A percentile compares a stretch with the other conserved stretches of the same genome.
phyloP scores from a whole-genome alignment of 805 yeast genomes.

The Schwanniomyces yamadae region DNA sequence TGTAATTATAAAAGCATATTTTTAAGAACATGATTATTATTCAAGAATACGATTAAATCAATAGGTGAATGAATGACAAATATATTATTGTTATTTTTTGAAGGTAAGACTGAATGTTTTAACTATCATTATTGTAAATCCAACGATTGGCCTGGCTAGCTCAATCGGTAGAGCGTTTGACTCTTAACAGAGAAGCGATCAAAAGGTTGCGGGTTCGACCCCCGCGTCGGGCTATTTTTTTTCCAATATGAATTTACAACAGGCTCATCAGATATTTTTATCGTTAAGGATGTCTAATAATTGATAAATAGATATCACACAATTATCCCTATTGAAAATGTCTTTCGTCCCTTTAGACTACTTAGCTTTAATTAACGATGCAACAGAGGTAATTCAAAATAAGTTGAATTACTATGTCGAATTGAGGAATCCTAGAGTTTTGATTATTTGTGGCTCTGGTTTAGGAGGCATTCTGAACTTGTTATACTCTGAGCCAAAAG shows the following conservation, averaged over 20 bases:
- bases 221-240: conserved; percentile 29
- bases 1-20: too few species aligned
- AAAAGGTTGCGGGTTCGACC: conserved; percentile 36
- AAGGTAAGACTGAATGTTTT: too few species aligned
- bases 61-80: too few species aligned
- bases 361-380: conserved; percentile 18
- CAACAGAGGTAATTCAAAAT: conserved; percentile 9
- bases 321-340: not conserved
- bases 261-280: not conserved
- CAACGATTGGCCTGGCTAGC: conserved; percentile 24
- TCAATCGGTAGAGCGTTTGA: conserved; percentile 36
- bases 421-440: conserved; percentile 51
- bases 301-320: too few species aligned
- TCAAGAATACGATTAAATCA: too few species aligned
- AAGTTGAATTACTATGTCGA: conserved; percentile 7
- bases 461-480: conserved; percentile 77
- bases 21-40: too few species aligned
- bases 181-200: conserved; percentile 28
- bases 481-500: conserved; percentile 38
- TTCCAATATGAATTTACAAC: conserved; percentile 2
- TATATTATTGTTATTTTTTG: too few species aligned
- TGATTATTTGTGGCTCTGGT: conserved; percentile 94
- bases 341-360: conserved; percentile 14
- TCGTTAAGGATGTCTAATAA: too few species aligned
- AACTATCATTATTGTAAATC: too few species aligned